Evolutionary conservation across 2,329 filamentous ascomycete species (phyloP).

Genomic region (Epicoccum sorghinum): DNA sequence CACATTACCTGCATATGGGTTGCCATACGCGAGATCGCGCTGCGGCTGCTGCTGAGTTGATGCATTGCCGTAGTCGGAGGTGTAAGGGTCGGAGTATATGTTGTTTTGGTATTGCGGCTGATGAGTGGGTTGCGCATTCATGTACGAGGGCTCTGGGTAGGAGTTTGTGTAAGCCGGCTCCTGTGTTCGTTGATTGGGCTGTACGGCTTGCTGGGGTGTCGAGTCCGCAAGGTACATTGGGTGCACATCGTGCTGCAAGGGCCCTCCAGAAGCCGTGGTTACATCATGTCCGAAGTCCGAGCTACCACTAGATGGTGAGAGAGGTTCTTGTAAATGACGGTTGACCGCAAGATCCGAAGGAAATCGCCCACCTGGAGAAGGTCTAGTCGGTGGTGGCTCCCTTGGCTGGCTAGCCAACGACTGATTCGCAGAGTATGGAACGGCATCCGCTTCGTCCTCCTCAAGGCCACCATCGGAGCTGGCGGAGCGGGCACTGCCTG

Average conservation of each 20-base stretch:
- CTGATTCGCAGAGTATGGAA: conserved; percentile 68
- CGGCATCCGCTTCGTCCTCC: conserved; percentile 67
- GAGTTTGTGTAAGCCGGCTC: background rate
- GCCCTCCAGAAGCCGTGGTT: conserved; percentile 63
- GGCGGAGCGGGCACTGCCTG: conserved; percentile 61
- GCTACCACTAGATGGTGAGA: conserved; percentile 82
- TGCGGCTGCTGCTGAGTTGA: conserved; percentile 4
- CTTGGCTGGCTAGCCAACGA: conserved; percentile 47
- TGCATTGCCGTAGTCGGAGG: conserved; percentile 15
- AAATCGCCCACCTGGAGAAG: conserved; percentile 93
- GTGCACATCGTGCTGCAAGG: conserved; percentile 50
- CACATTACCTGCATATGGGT: conserved; percentile 16
- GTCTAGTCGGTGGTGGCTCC: conserved; percentile 64
- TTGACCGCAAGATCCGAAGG: conserved; percentile 91
- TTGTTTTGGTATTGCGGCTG: conserved; percentile 15
- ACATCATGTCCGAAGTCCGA: conserved; percentile 69
- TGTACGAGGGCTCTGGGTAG: conserved; percentile 9
- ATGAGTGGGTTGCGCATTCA: conserved; percentile 8
- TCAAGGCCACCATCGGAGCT: conserved; percentile 48
- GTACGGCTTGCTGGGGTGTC: conserved; percentile 24
- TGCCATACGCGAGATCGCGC: conserved; percentile 5
- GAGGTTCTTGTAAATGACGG: conserved; percentile 79
- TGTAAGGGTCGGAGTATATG: conserved; percentile 25
- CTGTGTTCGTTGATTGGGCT: background rate
- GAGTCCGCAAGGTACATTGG: conserved; percentile 30